Percentiles rank a stretch among this genome's conserved stretches.
phyloP scores from a whole-genome alignment of 805 yeast genomes.

The Ogataea allantospora region DNA sequence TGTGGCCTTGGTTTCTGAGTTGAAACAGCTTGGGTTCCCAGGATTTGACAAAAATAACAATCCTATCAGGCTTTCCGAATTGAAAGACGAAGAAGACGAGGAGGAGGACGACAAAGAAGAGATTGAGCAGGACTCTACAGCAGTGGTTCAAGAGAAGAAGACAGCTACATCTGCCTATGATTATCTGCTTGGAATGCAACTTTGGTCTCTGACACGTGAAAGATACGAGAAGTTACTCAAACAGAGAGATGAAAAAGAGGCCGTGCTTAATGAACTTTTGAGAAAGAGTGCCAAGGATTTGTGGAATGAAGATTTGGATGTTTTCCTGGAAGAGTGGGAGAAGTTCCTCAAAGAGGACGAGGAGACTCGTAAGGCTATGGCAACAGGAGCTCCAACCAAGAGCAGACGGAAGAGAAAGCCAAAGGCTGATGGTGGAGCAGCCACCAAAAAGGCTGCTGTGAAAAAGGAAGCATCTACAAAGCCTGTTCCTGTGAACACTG shows the following conservation, averaged over 20 bases:
- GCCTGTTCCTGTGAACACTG: not conserved
- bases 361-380: constrained; percentile 51
- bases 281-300: constrained; percentile 77
- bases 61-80: constrained; percentile 41
- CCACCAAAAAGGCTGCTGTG: constrained; percentile 15
- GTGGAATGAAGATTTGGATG: constrained; percentile 83
- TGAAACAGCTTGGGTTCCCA: constrained; percentile 68
- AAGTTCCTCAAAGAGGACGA: constrained; percentile 66
- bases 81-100: constrained; percentile 41
- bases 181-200: constrained; percentile 85
- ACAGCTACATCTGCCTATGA: constrained; percentile 70
- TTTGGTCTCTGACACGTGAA: constrained; percentile 91
- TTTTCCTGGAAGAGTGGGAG: constrained; percentile 64
- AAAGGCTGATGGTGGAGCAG: constrained; percentile 17
- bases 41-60: constrained; percentile 69
- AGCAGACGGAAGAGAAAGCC: constrained; percentile 33
- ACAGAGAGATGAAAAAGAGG: constrained; percentile 71
- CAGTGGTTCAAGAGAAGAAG: constrained; percentile 39
- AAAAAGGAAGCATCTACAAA: not conserved
- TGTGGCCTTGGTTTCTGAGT: constrained; percentile 57
- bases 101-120: constrained; percentile 38
- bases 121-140: constrained; percentile 37
- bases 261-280: constrained; percentile 64
- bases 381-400: constrained; percentile 44
- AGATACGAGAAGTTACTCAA: constrained; percentile 75